phyloP scores from a whole-genome alignment of 2,329 filamentous ascomycete genomes.

The Aspergillus felis region DNA sequence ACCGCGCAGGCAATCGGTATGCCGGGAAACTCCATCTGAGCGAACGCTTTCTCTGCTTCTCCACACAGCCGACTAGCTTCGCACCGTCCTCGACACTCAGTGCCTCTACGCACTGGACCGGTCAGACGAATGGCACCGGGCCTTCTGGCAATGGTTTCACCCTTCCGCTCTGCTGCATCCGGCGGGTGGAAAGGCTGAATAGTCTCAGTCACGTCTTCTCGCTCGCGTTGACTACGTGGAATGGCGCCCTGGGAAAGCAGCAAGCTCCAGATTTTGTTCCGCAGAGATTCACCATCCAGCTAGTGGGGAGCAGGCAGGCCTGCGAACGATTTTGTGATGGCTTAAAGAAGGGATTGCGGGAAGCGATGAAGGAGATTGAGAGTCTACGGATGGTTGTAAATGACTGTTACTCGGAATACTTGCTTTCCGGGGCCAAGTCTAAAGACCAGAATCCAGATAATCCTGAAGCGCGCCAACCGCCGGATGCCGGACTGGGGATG shows the following conservation, averaged over 20 bases:
- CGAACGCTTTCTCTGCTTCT: constrained; percentile 94
- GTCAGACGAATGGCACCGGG: constrained; percentile 87
- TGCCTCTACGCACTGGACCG: constrained; percentile 79
- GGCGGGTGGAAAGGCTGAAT: constrained; percentile 86
- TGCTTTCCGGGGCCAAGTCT: constrained; percentile 48
- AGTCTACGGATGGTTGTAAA: constrained; percentile 75
- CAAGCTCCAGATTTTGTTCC: constrained; percentile 59
- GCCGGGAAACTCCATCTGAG: constrained; percentile 89
- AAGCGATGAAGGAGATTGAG: constrained; percentile 81
- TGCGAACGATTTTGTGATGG: constrained; percentile 97
- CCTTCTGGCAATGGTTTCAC: constrained; percentile 95
- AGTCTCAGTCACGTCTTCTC: constrained; percentile 91
- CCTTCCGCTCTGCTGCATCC: constrained; percentile 84
- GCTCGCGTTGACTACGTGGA: constrained; percentile 93
- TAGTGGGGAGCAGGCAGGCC: constrained; percentile 80
- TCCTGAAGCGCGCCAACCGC: constrained; percentile 50
- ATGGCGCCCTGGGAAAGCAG: constrained; percentile 58
- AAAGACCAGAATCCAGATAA: constrained; percentile 53
- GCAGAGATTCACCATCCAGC: constrained; percentile 86
- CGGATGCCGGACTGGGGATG: constrained; percentile 92
- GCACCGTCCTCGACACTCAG: constrained; percentile 72
- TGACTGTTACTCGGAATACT: constrained; percentile 89
- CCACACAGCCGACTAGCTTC: constrained; percentile 87
- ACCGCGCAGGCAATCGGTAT: constrained; percentile 75
- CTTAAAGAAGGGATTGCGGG: constrained; percentile 81